Evolutionary conservation across 129 eudicot genomes (phyloP).

Genomic region (Cynara cardunculus): DNA sequence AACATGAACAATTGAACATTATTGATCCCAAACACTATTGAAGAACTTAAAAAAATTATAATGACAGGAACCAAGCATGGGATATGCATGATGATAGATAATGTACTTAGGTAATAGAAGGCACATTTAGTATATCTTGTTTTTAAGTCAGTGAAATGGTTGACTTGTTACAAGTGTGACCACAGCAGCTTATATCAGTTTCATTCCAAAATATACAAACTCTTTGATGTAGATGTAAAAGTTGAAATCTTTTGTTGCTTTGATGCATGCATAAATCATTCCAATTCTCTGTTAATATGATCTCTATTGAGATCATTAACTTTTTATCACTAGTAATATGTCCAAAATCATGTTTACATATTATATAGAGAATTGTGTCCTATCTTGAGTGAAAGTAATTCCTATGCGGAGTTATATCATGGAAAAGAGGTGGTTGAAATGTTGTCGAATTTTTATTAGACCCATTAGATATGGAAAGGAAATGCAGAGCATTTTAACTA

Average conservation of each 20-base stretch:
- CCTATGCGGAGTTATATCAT: not conserved
- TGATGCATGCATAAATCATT: not conserved
- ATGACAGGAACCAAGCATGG: not conserved
- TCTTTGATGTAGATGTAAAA: slow-evolving; percentile 9
- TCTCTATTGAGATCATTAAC: not conserved
- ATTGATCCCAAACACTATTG: not conserved
- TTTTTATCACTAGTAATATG: not conserved
- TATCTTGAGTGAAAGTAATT: not conserved
- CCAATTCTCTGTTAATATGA: not conserved
- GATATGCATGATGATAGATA: not conserved
- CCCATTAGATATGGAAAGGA: not conserved
- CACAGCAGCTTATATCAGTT: not conserved
- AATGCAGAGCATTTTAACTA: not conserved
- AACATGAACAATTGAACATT: not conserved
- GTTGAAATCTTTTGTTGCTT: slow-evolving; percentile 13
- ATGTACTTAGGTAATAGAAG: not conserved
- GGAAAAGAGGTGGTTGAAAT: not conserved
- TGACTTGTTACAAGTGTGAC: not conserved
- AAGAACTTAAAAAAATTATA: not conserved
- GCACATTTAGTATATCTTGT: not conserved
- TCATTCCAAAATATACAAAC: not conserved
- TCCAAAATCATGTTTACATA: slow-evolving; percentile 1
- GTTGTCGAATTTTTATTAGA: not conserved
- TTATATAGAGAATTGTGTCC: slow-evolving; percentile 1
- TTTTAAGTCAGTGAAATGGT: not conserved